Evolutionary conservation across 2,329 filamentous ascomycete genomes (phyloP).

Genomic region (Xylaria sp.): DNA sequence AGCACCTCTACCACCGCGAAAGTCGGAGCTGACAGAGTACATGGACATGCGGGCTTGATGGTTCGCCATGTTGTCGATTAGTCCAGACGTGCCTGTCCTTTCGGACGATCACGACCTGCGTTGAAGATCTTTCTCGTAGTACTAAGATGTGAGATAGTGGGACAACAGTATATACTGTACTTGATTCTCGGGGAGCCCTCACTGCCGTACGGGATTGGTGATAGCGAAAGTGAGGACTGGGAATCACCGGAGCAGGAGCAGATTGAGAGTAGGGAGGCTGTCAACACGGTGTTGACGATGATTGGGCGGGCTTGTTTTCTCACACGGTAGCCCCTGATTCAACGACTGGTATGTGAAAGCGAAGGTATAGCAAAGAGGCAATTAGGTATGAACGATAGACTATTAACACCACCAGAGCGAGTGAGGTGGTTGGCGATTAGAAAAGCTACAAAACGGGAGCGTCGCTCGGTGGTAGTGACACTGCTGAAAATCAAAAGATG

Average conservation of each 20-base stretch:
- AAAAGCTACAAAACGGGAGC: constrained; percentile 39
- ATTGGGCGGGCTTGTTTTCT: constrained; percentile 23
- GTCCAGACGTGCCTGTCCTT: constrained; percentile 51
- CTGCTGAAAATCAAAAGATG: constrained; percentile 28
- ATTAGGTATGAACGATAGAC: constrained; percentile 49
- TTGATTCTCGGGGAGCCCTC: not conserved
- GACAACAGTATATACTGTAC: not conserved
- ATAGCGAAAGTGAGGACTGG: constrained; percentile 17
- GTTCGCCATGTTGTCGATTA: constrained; percentile 64
- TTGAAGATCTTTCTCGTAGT: constrained; percentile 19
- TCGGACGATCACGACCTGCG: constrained; percentile 54
- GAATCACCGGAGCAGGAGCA: constrained; percentile 6
- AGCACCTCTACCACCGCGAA: constrained; percentile 65
- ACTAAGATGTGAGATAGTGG: constrained; percentile 7
- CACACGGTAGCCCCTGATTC: constrained; percentile 32
- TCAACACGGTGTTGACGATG: constrained; percentile 13
- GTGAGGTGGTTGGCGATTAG: constrained; percentile 58
- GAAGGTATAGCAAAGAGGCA: constrained; percentile 36
- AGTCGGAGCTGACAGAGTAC: constrained; percentile 74
- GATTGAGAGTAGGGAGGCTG: constrained; percentile 1
- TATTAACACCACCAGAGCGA: constrained; percentile 64
- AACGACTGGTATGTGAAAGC: constrained; percentile 28
- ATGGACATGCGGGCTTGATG: constrained; percentile 68
- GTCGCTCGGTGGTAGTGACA: constrained; percentile 29
- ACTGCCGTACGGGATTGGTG: not conserved